Percentiles rank a stretch among this genome's conserved stretches.
Evolutionary conservation across 371 early-diverging fungal species (phyloP).

Genomic region (Caulochytrium protostelioides): DNA sequence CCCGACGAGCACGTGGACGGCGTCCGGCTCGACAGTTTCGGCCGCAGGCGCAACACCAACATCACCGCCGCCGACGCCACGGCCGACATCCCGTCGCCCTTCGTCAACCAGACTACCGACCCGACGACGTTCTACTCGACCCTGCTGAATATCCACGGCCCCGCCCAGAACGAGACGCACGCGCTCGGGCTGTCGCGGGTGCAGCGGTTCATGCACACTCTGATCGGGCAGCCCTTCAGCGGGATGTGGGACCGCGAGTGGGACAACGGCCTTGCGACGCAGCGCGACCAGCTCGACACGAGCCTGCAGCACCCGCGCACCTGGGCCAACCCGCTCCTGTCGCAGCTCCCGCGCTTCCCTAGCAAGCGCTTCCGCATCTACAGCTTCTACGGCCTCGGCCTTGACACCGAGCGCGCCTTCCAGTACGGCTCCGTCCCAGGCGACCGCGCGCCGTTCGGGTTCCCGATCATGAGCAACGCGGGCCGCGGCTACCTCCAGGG

Average conservation of each 20-base stretch:
- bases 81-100: no score
- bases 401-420: conserved; percentile 58
- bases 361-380: conserved; percentile 43
- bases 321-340: conserved; percentile 74
- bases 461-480: neutral
- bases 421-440: conserved; percentile 21
- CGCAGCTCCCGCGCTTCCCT: conserved; percentile 45
- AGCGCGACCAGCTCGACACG: conserved; percentile 27
- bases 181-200: no score
- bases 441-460: neutral
- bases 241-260: conserved; percentile 32
- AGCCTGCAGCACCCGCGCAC: conserved; percentile 25
- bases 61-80: no score
- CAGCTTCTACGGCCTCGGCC: conserved; percentile 62
- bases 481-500: no score
- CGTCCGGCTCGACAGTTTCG: no score
- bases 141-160: no score
- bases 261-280: conserved; percentile 38
- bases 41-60: no score
- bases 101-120: no score
- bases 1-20: conserved; percentile 5
- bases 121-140: no score
- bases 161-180: no score
- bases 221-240: no score
- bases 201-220: no score